phyloP scores from a whole-genome alignment of 176 grass and related monocot species.

The Neostapfia colusana region DNA sequence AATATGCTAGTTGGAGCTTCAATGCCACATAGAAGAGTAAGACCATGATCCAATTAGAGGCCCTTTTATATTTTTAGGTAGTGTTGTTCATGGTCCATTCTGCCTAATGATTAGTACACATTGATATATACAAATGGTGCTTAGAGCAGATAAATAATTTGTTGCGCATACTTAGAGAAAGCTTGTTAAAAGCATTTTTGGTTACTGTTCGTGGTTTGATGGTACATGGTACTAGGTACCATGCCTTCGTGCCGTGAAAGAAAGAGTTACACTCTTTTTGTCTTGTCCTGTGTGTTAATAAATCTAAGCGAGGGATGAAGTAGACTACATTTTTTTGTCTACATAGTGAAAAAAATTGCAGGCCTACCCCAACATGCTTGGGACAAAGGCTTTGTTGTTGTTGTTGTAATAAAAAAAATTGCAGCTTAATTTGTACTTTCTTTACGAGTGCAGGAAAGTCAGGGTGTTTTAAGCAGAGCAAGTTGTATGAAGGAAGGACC shows the following conservation, averaged over 20 bases:
- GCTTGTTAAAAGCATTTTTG: background rate
- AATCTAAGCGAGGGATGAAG: background rate
- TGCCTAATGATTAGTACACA: conserved; percentile 14
- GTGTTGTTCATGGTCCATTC: conserved; percentile 17
- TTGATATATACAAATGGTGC: conserved; percentile 15
- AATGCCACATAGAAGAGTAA: conserved; percentile 51
- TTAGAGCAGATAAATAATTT: conserved; percentile 8
- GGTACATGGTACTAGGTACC: background rate
- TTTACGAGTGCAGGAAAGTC: conserved; percentile 15
- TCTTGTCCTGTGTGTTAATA: background rate
- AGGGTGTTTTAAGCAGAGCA: conserved; percentile 30
- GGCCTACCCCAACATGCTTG: no score
- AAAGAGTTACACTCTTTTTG: background rate
- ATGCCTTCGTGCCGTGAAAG: background rate
- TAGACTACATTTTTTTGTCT: background rate
- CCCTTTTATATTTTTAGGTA: background rate
- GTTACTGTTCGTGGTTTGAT: background rate
- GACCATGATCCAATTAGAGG: conserved; percentile 15
- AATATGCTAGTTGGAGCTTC: conserved; percentile 51
- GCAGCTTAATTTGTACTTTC: background rate
- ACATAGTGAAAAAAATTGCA: background rate
- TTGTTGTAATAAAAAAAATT: no score
- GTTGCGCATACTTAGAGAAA: background rate
- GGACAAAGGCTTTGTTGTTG: no score
- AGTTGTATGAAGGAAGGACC: conserved; percentile 48